Evolutionary conservation across 345 rosid genomes (phyloP), one percentile per base, ranked within the genome.

Genomic region (Arabidopsis suecica): DNA sequence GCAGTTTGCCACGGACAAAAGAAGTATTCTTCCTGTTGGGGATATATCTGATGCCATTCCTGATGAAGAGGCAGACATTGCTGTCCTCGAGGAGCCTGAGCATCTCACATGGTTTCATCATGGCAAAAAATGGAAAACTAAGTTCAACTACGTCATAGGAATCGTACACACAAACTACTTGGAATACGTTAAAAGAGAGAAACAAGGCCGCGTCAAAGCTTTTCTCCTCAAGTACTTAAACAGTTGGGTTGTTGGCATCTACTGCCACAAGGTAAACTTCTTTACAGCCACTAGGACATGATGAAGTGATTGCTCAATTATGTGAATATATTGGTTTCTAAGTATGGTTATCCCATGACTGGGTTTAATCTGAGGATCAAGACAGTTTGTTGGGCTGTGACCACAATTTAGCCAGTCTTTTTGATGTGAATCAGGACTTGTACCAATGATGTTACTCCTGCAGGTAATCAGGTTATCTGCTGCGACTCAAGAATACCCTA

Each of bases 91-190:
- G 79, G 99, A 92, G 83, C 99, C 97, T 8, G 97, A 95, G 80
- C 97, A 95, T 83, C 96, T 95, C 44, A 95, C 99, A 5, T 95
- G 99, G 99, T 95, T 86, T 79, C 99, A 95, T 82, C 99, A 95
- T 75, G 97, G 99, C 48, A 89, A 87, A 77, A 88, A 87, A 75
- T 95, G 99, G 99, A 95, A 92, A 82, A 76, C 53, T 14, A 91
- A 90, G 78, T 92, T 95, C 81, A 80, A 84, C 68, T 82, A 81
- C 59, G 97, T 90, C 61, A 74, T 90, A 50, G 99, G 97, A 49
- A 78, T 92, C 36, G 72, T 95, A 34, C 97, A 95, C 77, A 95
- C 99, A 59, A 95, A 95, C 84, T 95, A 95, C 76, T 65, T 95
- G 86, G 97, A 80, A 78, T 95, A 95, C 74, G 95, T 90, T 14